phyloP scores from a whole-genome alignment of 495 filamentous ascomycete species.

The Neurospora tetraspora region DNA sequence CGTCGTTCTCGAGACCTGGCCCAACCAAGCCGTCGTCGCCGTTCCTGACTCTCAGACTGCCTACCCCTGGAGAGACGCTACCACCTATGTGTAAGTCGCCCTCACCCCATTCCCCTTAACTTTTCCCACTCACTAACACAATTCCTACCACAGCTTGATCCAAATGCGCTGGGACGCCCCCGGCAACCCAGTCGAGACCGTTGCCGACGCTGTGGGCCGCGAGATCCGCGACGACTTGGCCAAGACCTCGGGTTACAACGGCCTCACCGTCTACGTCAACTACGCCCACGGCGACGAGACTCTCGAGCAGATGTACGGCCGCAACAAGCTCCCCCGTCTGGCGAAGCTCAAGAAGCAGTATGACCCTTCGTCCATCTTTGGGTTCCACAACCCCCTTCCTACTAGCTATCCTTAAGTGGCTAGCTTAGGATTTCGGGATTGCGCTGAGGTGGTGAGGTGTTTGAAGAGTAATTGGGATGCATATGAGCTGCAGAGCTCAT shows the following conservation, averaged over 20 bases:
- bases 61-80: neutral
- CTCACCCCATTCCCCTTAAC: neutral
- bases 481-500: neutral
- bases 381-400: conserved; percentile 9
- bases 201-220: neutral
- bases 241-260: conserved; percentile 10
- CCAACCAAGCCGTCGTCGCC: neutral
- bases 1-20: neutral
- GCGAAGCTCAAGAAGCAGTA: conserved; percentile 18
- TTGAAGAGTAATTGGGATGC: neutral
- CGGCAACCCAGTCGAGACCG: neutral
- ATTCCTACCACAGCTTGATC: neutral
- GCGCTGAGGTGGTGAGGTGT: neutral
- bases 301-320: conserved; percentile 13
- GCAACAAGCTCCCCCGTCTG: conserved; percentile 19
- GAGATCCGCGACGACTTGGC: neutral
- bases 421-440: neutral
- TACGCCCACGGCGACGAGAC: conserved; percentile 31
- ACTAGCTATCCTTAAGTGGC: neutral
- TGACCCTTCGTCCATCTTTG: conserved; percentile 21
- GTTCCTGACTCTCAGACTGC: neutral
- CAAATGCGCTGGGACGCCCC: neutral
- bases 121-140: neutral
- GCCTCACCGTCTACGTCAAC: conserved; percentile 22
- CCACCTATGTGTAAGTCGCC: neutral